Conservation (phyloP, 768 basidiomycete genomes). For the Trametes cinnabarina region DNA sequence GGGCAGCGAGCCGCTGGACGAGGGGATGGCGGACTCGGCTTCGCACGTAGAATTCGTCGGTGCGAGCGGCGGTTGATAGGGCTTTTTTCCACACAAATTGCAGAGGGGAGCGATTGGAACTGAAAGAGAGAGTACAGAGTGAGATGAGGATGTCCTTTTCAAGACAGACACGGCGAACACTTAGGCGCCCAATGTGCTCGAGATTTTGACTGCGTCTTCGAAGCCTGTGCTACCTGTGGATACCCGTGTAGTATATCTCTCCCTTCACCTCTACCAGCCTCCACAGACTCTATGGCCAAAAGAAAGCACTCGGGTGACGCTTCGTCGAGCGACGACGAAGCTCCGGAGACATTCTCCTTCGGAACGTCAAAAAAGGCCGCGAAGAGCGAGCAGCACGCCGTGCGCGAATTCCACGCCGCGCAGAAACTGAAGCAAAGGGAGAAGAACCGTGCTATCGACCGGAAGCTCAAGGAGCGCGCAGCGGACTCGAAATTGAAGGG, state of each 20-base stretch:
- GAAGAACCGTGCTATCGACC: conserved; percentile 48
- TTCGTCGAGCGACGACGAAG: conserved; percentile 39
- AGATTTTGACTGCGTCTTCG: too few species aligned
- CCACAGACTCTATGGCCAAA: neutral
- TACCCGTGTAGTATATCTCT: neutral
- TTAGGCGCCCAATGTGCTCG: too few species aligned
- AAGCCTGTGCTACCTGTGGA: too few species aligned
- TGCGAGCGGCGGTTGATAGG: neutral
- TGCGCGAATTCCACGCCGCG: conserved; percentile 36
- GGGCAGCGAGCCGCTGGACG: too few species aligned
- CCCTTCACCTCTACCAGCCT: neutral
- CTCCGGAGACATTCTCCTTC: conserved; percentile 52
- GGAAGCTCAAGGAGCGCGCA: conserved; percentile 48
- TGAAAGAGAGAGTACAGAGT: neutral
- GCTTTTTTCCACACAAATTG: neutral
- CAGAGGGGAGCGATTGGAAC: too few species aligned
- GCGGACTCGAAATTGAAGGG: conserved; percentile 18
- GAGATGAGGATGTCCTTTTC: neutral
- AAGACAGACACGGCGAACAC: too few species aligned
- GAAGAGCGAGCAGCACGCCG: conserved; percentile 36
- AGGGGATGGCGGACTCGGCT: conserved; percentile 9
- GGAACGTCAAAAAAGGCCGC: conserved; percentile 43
- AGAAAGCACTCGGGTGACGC: neutral
- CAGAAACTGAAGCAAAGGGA: conserved; percentile 43
- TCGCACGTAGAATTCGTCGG: neutral